Base-by-base conservation (phyloP, 805 yeast genomes). In the Wickerhamiella vanderwaltii region DNA sequence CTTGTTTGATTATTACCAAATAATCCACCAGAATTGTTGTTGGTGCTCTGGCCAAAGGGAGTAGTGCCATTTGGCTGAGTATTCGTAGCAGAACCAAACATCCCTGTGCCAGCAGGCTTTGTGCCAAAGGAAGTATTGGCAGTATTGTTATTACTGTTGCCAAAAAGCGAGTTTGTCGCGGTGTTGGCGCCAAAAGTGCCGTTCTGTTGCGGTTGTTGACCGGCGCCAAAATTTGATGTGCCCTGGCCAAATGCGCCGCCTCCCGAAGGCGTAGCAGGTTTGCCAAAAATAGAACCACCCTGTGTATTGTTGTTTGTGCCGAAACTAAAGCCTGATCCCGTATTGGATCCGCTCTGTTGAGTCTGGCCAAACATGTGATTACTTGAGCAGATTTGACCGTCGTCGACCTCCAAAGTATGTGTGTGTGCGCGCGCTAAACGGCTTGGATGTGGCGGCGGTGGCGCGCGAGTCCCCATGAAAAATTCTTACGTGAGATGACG, bases 161-260 rank as follows among this genome's bases (percentile, higher is more conserved):
- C n/a, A 33, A 35, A 26, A 3, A 26, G 30, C 5, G 58, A 30
- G 17, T 49, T 42, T 28, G 41, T 34, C 43, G 44, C 43, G 25
- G 13, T 54, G 40, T 48, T 56, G 34, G 46, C 45, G 4, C 71
- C 71, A 60, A 51, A 4, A 66, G 63, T 9, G 52, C 46, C 43
- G 19, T 34, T 23, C 20, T 16, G 28, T 15, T n/a, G 42, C 45
- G 24, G 39, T 46, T 16, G 35, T n/a, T n/a, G n/a, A n/a, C n/a
- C 38, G 55, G n/a, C 41, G 29, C 15, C 51, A 43, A 33, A 48
- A 47, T 25, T 39, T 35, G 16, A 48, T 42, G 11, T 53, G 9
- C 12, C 9, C 9, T 20, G 26, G 3, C 36, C 36, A 20, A 33
- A 33, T 18, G 36, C 52, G n/a, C n/a, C n/a, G n/a, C n/a, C n/a